These are phyloP conservation scores for Poa annua DNA, from an alignment of 176 grass and related monocot species.

Conservation along the genomic window DNA sequence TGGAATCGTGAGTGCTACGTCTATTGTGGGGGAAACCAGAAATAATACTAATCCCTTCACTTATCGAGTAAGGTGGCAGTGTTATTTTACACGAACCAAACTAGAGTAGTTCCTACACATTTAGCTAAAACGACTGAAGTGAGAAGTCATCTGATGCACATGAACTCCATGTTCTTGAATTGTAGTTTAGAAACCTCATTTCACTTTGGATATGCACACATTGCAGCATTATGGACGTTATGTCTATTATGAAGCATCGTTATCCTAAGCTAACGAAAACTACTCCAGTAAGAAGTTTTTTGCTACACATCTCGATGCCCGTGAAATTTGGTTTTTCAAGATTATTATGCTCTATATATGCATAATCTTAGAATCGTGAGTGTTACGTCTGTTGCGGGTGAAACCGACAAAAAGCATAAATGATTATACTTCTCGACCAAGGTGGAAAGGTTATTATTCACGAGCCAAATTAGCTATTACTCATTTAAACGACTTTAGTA, in stretches of 20 bases:
- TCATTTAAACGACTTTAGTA: not conserved
- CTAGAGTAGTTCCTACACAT: not conserved
- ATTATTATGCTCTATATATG: not conserved
- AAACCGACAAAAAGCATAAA: not conserved
- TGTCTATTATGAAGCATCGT: not conserved
- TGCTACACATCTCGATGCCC: too few species aligned
- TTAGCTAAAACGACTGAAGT: not conserved
- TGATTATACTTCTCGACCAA: not conserved
- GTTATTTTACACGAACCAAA: not conserved
- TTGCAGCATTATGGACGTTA: not conserved
- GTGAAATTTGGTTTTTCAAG: too few species aligned
- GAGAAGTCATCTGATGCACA: not conserved
- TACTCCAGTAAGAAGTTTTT: not conserved
- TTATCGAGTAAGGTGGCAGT: not conserved
- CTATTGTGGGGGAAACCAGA: not conserved
- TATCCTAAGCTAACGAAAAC: not conserved
- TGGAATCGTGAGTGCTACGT: not conserved
- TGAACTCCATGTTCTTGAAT: not conserved
- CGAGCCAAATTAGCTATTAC: not conserved
- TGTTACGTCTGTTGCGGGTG: not conserved
- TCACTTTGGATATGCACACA: not conserved
- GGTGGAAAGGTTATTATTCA: not conserved
- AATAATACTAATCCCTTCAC: not conserved
- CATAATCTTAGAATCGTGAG: not conserved
- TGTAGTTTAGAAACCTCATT: too few species aligned